A percentile compares a stretch with the other conserved stretches of the same genome.
Conservation (phyloP, 2,329 filamentous ascomycete species). For the Pezicula radicicola region DNA sequence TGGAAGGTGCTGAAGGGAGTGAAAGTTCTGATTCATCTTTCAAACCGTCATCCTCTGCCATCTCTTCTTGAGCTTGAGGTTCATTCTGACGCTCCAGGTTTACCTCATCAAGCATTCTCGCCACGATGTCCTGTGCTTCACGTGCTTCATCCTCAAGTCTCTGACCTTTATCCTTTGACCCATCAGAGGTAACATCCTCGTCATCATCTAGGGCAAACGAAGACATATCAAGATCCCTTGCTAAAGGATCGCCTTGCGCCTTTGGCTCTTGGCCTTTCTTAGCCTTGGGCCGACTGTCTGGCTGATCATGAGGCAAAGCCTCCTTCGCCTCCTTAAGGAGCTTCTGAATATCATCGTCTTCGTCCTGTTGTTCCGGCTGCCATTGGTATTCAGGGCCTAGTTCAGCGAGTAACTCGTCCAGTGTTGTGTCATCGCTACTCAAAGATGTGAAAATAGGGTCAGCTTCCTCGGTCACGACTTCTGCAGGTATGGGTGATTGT, state of each 20-base stretch:
- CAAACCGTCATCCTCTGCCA: not conserved
- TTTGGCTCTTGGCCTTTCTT: not conserved
- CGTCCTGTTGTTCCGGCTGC: not conserved
- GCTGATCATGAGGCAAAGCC: constrained; percentile 12
- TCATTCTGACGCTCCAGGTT: constrained; percentile 17
- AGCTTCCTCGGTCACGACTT: constrained; percentile 2
- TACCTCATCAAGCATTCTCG: constrained; percentile 25
- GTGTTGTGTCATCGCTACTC: constrained; percentile 21
- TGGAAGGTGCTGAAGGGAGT: constrained; percentile 16
- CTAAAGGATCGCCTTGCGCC: constrained; percentile 9
- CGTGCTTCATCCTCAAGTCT: constrained; percentile 21
- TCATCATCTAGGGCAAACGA: constrained; percentile 36
- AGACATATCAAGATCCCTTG: constrained; percentile 26
- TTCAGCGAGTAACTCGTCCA: constrained; percentile 27
- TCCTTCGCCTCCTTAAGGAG: constrained; percentile 23
- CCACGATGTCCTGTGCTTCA: constrained; percentile 27
- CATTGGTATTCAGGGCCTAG: constrained; percentile 21
- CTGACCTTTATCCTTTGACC: constrained; percentile 35
- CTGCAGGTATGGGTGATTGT: not conserved
- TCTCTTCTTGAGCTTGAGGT: constrained; percentile 1
- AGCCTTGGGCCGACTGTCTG: constrained; percentile 24
- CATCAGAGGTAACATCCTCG: constrained; percentile 37
- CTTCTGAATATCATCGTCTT: constrained; percentile 19
- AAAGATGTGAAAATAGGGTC: constrained; percentile 13
- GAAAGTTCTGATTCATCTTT: constrained; percentile 7